Evolutionary conservation across 2,329 filamentous ascomycete species (phyloP), one percentile per base, ranked within the genome.

Genomic region (Claviceps sp.): DNA sequence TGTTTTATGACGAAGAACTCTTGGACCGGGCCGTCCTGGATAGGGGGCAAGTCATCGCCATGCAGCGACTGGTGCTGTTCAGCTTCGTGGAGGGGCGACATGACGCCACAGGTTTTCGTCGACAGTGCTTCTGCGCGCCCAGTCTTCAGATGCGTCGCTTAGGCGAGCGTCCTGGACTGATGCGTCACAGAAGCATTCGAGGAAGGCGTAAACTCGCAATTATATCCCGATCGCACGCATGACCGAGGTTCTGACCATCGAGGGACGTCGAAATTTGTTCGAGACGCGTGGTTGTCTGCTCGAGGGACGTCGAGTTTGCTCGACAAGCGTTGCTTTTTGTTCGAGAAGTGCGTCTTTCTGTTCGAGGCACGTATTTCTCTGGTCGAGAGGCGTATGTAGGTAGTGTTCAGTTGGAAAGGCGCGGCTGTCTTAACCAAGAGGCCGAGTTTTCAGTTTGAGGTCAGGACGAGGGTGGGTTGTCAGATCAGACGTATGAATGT

Each of bases 1-100:
- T 97, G 91, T 69, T 89, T 85, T 51, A 88, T 76, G 53, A 97
- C 71, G 42, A 76, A 72, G 52, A 70, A 73, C 26, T 70, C 67
- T 16, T 68, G 65, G 2, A 70, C 58, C 4, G 66, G 63, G 8
- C 57, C 54, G 54, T 72, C 69, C 48, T 67, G 57, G 37, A 66
- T 57, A 5, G 65, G 65, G 9, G 62, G 61, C 5, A 67, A 53
- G 45, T 61, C 63, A 50, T 67, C 65, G 20, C 65, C 54, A 37
- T 64, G 61, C 22, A 64, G 56, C 47, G 67, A 59, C 42, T 64
- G 59, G 50, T 65, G 63, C 22, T 55, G 59, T 50, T 57, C 40
- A 20, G 6, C 34, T 34, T 38, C 26, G 14, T 45, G 43, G 11
- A 38, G 50, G 26, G 49, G 22, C 37, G 51, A 51, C 56, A 58